phyloP scores from a whole-genome alignment of 148 eudicot species.

The Spergularia bocconei region DNA sequence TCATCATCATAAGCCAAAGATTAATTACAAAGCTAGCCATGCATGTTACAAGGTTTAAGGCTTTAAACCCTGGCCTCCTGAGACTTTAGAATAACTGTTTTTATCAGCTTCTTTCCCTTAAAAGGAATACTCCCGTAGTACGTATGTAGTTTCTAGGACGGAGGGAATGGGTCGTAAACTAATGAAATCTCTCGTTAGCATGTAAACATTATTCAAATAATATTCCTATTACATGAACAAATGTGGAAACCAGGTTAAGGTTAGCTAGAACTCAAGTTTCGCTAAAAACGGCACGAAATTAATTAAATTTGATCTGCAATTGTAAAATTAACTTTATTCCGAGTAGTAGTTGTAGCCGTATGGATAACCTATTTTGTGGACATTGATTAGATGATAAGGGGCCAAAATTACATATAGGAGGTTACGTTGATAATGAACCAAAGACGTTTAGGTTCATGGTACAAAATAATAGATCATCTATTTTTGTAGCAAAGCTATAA shows the following conservation, averaged over 20 bases:
- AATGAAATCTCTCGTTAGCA: not conserved
- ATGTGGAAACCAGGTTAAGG: not conserved
- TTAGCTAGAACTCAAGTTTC: not conserved
- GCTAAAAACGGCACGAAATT: not conserved
- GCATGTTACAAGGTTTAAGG: too few species aligned
- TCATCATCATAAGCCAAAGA: too few species aligned
- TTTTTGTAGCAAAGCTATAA: not conserved
- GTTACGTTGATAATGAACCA: not conserved
- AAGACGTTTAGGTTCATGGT: not conserved
- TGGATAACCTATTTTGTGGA: not conserved
- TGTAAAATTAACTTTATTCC: not conserved
- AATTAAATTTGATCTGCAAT: not conserved
- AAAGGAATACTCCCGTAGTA: too few species aligned
- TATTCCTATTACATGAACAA: not conserved
- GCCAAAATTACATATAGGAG: not conserved
- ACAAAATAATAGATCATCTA: not conserved
- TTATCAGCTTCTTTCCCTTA: constrained; percentile 4
- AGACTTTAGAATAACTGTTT: not conserved
- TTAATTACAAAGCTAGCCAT: too few species aligned
- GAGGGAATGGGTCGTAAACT: too few species aligned
- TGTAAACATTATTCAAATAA: not conserved
- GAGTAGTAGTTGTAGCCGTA: constrained; percentile 2
- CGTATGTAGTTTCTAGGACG: too few species aligned
- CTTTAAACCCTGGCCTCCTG: not conserved
- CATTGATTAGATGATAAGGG: not conserved